Percentiles rank a stretch among this genome's conserved stretches.
These are phyloP conservation scores for Chrysanthemum seticuspe DNA, from an alignment of 129 eudicot genomes.

Conservation along the genomic window DNA sequence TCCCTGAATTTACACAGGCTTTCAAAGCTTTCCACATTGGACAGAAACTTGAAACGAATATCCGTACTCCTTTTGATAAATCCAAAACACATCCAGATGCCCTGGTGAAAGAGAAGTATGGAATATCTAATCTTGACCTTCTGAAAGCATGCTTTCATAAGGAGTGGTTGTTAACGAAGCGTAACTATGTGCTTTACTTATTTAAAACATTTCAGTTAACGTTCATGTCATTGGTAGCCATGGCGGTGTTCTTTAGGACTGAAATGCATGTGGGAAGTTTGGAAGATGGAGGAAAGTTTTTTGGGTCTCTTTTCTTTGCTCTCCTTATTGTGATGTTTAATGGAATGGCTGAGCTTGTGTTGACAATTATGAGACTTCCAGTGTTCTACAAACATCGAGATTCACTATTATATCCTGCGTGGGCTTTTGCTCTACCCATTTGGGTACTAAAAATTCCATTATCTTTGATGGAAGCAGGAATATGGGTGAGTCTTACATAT, in stretches of 20 bases:
- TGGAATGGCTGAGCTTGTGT: constrained; percentile 33
- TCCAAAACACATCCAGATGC: constrained; percentile 23
- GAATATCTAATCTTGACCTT: constrained; percentile 23
- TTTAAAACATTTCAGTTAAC: constrained; percentile 27
- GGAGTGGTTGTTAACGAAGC: constrained; percentile 27
- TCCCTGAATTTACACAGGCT: constrained; percentile 17
- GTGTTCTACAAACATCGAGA: constrained; percentile 34
- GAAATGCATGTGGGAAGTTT: constrained; percentile 25
- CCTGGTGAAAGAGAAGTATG: constrained; percentile 20
- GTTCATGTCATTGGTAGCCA: constrained; percentile 26
- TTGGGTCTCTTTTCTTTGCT: constrained; percentile 27
- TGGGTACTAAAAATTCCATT: constrained; percentile 29
- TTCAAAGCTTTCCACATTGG: constrained; percentile 24
- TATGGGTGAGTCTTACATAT: constrained; percentile 31
- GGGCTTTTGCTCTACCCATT: constrained; percentile 36
- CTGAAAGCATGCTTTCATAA: constrained; percentile 27
- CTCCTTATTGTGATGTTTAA: constrained; percentile 29
- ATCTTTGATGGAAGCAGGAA: constrained; percentile 29
- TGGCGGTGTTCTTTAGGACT: constrained; percentile 29
- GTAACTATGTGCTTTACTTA: constrained; percentile 24
- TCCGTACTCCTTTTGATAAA: constrained; percentile 10
- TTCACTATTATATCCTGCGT: constrained; percentile 21
- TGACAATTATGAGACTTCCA: constrained; percentile 27
- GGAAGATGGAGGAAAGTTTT: constrained; percentile 33
- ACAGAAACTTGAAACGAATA: constrained; percentile 14